Evolutionary conservation across 257 asterid species (phyloP).

Genomic region (Capsicum baccatum): DNA sequence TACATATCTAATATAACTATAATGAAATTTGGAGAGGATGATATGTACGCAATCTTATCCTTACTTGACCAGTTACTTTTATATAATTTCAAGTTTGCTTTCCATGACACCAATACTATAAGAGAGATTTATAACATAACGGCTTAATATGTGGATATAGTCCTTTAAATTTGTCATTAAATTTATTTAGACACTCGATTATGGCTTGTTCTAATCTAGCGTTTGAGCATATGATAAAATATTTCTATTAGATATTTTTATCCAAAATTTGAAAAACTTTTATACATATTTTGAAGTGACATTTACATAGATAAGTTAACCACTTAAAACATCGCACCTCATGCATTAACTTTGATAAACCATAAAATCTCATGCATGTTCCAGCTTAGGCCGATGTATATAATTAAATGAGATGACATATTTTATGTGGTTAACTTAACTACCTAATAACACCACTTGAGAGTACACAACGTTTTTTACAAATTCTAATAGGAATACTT

Average conservation of each 20-base stretch:
- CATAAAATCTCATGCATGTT: not conserved
- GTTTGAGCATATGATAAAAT: not conserved
- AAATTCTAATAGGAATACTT: not conserved
- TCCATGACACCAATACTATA: not conserved
- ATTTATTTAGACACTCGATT: not conserved
- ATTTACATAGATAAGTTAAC: not conserved
- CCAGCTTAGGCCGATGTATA: not conserved
- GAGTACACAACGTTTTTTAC: not conserved
- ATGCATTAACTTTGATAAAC: not conserved
- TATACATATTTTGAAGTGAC: not conserved
- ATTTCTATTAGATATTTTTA: accelerated
- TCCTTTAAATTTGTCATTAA: not conserved
- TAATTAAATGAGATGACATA: not conserved
- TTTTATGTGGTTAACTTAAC: not conserved
- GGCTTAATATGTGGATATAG: not conserved
- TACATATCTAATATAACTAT: not conserved
- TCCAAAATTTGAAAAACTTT: not conserved
- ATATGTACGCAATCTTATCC: not conserved
- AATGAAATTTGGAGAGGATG: not conserved
- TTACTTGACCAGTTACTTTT: not conserved
- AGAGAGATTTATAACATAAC: not conserved
- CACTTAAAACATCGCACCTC: not conserved
- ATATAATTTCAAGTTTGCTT: not conserved
- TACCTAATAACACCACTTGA: not conserved
- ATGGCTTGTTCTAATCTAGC: not conserved